Evolutionary conservation across 305 asterid species (phyloP).

Genomic region (Fraxinus floribunda): DNA sequence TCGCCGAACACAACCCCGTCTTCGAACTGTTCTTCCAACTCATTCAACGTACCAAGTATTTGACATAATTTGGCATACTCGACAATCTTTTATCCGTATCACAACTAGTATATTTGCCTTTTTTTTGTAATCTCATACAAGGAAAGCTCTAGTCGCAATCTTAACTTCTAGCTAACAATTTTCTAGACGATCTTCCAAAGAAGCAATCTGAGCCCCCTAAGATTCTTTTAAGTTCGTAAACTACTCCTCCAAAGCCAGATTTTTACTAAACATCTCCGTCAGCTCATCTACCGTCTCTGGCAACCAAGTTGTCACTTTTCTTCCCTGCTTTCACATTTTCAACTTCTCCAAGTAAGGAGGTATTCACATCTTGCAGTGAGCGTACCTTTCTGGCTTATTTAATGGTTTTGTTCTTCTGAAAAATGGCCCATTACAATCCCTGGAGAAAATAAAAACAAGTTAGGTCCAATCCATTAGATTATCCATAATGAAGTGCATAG

Average conservation of each 20-base stretch:
- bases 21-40: too few species aligned
- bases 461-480: background rate
- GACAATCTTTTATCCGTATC: background rate
- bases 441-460: background rate
- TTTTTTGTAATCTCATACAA: background rate
- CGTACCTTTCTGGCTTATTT: background rate
- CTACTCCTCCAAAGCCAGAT: background rate
- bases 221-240: too few species aligned
- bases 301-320: background rate
- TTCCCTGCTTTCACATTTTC: background rate
- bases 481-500: background rate
- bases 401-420: background rate
- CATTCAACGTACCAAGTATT: background rate
- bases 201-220: background rate
- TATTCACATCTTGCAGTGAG: background rate
- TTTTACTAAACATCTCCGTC: background rate
- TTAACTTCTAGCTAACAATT: too few species aligned
- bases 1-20: background rate
- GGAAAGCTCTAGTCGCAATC: background rate
- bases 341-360: background rate
- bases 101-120: too few species aligned
- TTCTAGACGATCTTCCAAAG: background rate
- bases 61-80: background rate
- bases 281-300: background rate
- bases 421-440: background rate